Base-by-base conservation (phyloP, 78 protist species). In the Speleostelium caveatum region DNA sequence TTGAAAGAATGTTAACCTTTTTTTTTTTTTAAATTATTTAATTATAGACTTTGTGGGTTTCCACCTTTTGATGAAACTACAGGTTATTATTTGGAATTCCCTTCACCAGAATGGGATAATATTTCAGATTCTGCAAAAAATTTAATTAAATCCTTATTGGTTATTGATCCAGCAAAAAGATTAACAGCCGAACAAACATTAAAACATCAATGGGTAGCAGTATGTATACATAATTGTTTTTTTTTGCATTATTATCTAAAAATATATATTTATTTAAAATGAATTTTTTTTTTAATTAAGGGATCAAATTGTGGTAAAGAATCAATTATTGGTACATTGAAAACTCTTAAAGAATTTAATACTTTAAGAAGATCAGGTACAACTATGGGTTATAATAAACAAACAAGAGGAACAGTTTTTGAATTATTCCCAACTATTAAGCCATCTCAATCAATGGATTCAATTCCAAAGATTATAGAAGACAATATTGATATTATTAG, bases 11-110 rank as follows among this genome's bases (percentile, higher is more conserved):
- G 63, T n/a, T n/a, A n/a, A n/a, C n/a, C n/a, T 53, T 14, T 77
- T 28, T 65, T 66, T 49, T 67, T 63, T 21, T 12, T n/a, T 35
- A 6, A 3, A 10, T 77, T 66, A 65, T 62, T 22, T 93, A n/a
- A n/a, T n/a, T n/a, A n/a, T n/a, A n/a, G n/a, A n/a, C n/a, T 97
- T 53, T 86, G 96, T 76, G 98, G 98, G 10, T 95, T 90, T 61
- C 96, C 99, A 10, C 99, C 99, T 8, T 97, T 96, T 76, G 76
- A 93, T 77, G 85, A 89, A 51, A 97, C 96, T 60, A 68, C 95
- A 42, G 87, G 93, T 38, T 97, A 97, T 62, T 49, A 74, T n/a
- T 97, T 79, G 66, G 93, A 95, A 65, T 95, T 96, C 80, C 97
- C 96, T 33, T 94, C 94, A 56, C 95, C 97, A 1, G 94, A 95